Conservation (phyloP, 345 rosid genomes). For the Eucalyptus sp. region DNA sequence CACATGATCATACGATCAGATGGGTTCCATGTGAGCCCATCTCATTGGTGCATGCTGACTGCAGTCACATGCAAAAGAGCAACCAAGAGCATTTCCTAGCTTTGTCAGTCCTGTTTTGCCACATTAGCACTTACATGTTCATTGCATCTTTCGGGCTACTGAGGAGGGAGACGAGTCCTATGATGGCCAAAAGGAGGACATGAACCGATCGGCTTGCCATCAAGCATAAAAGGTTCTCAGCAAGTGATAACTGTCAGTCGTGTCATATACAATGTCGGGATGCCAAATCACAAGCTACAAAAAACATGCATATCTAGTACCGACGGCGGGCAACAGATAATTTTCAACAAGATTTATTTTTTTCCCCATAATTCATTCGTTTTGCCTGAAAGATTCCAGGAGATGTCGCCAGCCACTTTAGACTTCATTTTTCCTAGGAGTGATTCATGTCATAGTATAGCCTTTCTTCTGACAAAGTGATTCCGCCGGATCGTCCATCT, state of each 20-base stretch:
- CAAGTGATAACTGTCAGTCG: no score
- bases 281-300: no score
- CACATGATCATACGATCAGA: neutral
- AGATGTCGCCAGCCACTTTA: neutral
- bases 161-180: neutral
- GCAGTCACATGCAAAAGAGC: neutral
- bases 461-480: neutral
- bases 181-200: neutral
- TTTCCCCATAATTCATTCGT: no score
- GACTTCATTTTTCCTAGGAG: neutral
- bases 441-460: neutral
- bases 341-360: no score
- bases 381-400: no score
- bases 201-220: neutral
- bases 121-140: neutral
- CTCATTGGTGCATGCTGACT: neutral
- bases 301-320: no score
- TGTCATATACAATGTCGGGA: no score
- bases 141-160: neutral
- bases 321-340: no score
- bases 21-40: neutral
- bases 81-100: neutral
- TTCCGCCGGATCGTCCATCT: neutral
- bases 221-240: no score
- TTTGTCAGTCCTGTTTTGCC: neutral